These are phyloP conservation scores for Fraxinus quadrangulata DNA, from an alignment of 257 asterid species.

Conservation along the genomic window DNA sequence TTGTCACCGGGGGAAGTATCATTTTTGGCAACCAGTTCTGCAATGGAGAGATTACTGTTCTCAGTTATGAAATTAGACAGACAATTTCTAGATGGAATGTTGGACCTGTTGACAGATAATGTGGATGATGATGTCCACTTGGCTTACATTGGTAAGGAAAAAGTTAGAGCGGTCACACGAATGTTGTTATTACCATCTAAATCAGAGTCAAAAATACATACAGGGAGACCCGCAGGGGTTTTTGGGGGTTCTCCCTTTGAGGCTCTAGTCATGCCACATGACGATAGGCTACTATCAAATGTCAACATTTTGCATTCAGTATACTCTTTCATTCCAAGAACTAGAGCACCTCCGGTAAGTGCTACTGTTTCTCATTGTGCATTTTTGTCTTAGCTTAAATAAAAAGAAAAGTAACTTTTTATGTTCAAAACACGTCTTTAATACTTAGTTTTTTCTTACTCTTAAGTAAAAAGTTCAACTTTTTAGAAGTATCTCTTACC, in stretches of 20 bases:
- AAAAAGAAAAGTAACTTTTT: background rate
- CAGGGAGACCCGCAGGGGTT: conserved; percentile 65
- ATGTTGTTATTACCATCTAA: conserved; percentile 76
- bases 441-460: background rate
- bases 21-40: conserved; percentile 67
- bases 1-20: conserved; percentile 79
- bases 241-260: conserved; percentile 77
- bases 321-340: conserved; percentile 84
- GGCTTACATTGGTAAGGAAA: conserved; percentile 64
- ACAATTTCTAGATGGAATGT: conserved; percentile 54
- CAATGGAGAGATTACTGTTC: conserved; percentile 78
- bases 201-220: conserved; percentile 48
- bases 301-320: conserved; percentile 78
- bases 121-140: conserved; percentile 45
- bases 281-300: conserved; percentile 75
- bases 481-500: background rate
- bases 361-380: conserved; percentile 11
- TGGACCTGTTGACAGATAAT: conserved; percentile 60
- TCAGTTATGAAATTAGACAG: conserved; percentile 55
- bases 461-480: background rate
- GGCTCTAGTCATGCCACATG: conserved; percentile 67
- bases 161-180: conserved; percentile 79
- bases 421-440: background rate
- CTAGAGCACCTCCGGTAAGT: conserved; percentile 98
- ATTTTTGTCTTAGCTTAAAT: background rate